Percentiles rank a stretch among this genome's conserved stretches.
phyloP scores from a whole-genome alignment of 225 moss, liverwort and hornwort species.

The Pseudoscleropodium purum region DNA sequence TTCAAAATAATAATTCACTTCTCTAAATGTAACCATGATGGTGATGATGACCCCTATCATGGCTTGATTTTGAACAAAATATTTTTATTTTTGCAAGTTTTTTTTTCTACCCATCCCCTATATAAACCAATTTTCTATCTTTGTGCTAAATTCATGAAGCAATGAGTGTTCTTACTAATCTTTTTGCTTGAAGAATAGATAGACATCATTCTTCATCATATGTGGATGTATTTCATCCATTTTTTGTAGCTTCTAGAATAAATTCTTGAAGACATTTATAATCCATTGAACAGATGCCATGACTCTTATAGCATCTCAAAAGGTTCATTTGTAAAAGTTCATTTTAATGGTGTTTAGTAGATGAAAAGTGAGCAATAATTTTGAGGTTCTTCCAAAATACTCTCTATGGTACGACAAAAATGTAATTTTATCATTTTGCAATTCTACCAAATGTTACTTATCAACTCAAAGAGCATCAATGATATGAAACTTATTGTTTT shows the following conservation, averaged over 20 bases:
- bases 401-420: rapidly evolving
- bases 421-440: background rate
- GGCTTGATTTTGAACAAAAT: background rate
- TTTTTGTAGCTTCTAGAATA: background rate
- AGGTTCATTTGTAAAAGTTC: background rate
- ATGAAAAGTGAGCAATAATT: background rate
- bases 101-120: rapidly evolving
- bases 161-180: background rate
- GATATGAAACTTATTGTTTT: background rate
- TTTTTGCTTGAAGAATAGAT: background rate
- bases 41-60: rapidly evolving
- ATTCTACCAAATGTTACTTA: background rate
- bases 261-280: background rate
- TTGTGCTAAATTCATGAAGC: background rate
- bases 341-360: background rate
- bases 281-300: background rate
- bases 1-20: background rate
- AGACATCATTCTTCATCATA: background rate
- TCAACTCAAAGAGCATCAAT: background rate
- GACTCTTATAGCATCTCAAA: background rate
- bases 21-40: background rate
- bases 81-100: background rate
- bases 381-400: background rate
- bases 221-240: background rate
- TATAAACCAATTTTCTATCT: rapidly evolving